These are phyloP conservation scores for Geotrichum cucujoidarum DNA, from an alignment of 1,139 yeast species.

Conservation along the genomic window DNA sequence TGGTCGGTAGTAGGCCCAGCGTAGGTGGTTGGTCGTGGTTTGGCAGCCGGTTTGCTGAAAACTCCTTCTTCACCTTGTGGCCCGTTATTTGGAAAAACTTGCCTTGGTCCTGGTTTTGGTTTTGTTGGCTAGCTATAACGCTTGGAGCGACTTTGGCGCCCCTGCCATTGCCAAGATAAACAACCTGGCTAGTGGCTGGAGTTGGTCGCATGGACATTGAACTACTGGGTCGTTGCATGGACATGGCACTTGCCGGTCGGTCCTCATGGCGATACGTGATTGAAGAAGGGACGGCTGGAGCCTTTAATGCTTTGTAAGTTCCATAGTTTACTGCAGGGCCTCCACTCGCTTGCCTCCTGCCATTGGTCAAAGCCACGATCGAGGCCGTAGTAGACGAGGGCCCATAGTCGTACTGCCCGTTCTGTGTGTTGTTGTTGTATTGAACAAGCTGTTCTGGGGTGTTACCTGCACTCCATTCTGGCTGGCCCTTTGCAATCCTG, in stretches of 20 bases:
- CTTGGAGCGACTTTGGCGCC: conserved; percentile 6
- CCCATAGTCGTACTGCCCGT: conserved; percentile 6
- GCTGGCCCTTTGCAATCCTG: too few relatives aligned
- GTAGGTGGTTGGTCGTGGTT: neutral
- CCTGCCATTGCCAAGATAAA: conserved; percentile 13
- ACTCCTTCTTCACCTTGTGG: conserved; percentile 14
- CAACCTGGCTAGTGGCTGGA: conserved; percentile 8
- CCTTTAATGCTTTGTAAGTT: neutral
- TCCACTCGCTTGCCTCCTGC: neutral
- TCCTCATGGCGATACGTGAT: conserved; percentile 12
- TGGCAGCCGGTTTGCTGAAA: conserved; percentile 1
- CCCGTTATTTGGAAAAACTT: conserved; percentile 19
- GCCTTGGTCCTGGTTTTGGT: conserved; percentile 10
- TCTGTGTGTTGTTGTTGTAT: too few relatives aligned
- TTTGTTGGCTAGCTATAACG: neutral
- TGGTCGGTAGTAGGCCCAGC: neutral
- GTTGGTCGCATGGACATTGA: conserved; percentile 14
- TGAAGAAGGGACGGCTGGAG: conserved; percentile 6
- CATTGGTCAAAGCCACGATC: conserved; percentile 8
- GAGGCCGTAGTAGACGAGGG: conserved; percentile 13
- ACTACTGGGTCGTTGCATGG: conserved; percentile 4
- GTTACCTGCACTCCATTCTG: too few relatives aligned
- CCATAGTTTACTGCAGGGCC: conserved; percentile 10
- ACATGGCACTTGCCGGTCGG: conserved; percentile 1
- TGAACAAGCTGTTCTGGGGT: too few relatives aligned